Evolutionary conservation across 2,329 filamentous ascomycete genomes (phyloP).

Genomic region (Pseudovirgaria hyperparasitica): DNA sequence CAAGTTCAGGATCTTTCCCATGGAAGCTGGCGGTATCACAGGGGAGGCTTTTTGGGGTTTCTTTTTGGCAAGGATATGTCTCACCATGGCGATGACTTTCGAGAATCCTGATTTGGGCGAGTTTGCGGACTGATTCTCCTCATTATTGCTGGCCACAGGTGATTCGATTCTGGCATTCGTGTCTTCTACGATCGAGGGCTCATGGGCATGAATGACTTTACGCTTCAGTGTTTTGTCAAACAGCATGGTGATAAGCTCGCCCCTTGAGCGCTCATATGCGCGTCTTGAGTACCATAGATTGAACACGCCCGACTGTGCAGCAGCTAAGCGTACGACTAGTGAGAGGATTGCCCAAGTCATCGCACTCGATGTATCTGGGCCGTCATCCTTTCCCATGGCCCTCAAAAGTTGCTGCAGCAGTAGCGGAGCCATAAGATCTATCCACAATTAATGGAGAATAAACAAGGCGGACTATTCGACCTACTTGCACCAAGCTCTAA

Average conservation of each 20-base stretch:
- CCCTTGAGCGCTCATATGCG: slow-evolving; percentile 70
- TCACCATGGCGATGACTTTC: slow-evolving; percentile 3
- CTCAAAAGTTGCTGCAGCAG: slow-evolving; percentile 60
- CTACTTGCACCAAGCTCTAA: slow-evolving; percentile 46
- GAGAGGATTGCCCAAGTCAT: slow-evolving; percentile 53
- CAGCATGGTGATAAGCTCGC: slow-evolving; percentile 76
- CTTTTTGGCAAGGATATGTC: slow-evolving; percentile 8
- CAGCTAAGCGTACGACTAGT: slow-evolving; percentile 46
- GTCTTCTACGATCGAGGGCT: too few species aligned
- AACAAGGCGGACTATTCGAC: slow-evolving; percentile 8
- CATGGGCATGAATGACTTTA: slow-evolving; percentile 36
- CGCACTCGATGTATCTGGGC: slow-evolving; percentile 39
- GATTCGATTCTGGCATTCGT: too few species aligned
- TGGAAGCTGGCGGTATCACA: slow-evolving; percentile 53
- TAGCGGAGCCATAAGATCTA: slow-evolving; percentile 42
- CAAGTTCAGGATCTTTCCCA: slow-evolving; percentile 82
- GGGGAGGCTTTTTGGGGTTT: slow-evolving; percentile 16
- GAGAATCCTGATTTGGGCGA: too few species aligned
- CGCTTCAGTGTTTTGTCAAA: slow-evolving; percentile 64
- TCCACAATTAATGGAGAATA: not conserved
- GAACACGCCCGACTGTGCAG: slow-evolving; percentile 54
- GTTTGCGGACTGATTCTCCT: too few species aligned
- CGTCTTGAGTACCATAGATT: slow-evolving; percentile 73
- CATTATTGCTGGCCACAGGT: too few species aligned
- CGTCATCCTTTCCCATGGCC: slow-evolving; percentile 45